Percentiles rank a stretch among this genome's conserved stretches.
phyloP scores from a whole-genome alignment of 1,139 yeast species.

The Scheffersomyces parashehatae region DNA sequence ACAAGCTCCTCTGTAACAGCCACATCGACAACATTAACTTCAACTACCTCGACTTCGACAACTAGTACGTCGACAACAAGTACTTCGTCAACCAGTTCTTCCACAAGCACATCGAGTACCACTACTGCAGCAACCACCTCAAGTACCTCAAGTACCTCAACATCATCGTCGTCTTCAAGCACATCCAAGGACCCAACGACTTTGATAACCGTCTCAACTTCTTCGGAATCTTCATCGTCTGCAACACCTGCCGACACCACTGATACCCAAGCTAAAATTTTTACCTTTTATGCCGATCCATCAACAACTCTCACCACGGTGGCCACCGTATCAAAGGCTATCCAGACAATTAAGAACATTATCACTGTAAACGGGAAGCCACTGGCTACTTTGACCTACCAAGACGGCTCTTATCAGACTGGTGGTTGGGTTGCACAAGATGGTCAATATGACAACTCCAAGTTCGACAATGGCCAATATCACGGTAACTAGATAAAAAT shows the following conservation, averaged over 20 bases:
- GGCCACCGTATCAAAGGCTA: background rate
- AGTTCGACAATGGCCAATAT: background rate
- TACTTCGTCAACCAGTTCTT: background rate
- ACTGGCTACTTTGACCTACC: background rate
- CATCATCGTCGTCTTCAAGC: slow-evolving; percentile 3
- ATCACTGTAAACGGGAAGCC: no score
- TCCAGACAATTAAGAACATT: background rate
- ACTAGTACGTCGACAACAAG: background rate
- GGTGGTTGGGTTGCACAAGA: background rate
- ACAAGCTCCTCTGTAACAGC: slow-evolving; percentile 3
- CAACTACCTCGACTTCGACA: slow-evolving; percentile 4
- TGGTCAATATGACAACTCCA: slow-evolving; percentile 1
- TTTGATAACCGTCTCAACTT: background rate
- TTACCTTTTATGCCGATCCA: background rate
- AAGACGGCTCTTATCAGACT: background rate
- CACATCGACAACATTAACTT: background rate
- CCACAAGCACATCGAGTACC: slow-evolving; percentile 2
- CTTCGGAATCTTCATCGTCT: slow-evolving; percentile 1
- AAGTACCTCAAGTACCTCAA: background rate
- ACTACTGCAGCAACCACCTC: slow-evolving; percentile 4
- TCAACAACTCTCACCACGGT: slow-evolving; percentile 1
- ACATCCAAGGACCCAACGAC: slow-evolving; percentile 2
- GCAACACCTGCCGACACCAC: slow-evolving; percentile 1
- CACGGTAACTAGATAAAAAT: background rate
- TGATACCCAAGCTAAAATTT: slow-evolving; percentile 1